Base-by-base conservation (phyloP, 345 rosid species). In the Melaleuca alternifolia region DNA sequence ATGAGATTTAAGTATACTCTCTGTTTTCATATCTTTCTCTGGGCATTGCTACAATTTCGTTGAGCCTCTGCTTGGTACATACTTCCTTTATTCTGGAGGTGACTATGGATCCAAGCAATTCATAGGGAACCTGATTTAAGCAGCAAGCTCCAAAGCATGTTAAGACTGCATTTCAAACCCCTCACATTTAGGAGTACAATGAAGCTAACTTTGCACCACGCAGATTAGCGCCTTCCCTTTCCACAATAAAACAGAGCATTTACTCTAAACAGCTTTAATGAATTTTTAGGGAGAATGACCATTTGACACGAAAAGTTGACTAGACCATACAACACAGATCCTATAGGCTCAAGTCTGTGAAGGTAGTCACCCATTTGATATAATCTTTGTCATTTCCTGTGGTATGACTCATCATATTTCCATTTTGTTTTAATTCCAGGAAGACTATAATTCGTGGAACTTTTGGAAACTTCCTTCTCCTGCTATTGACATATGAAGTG, bases 391-490 rank as follows among this genome's bases (percentile, higher is more conserved):
- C n/a, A 24, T n/a, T 30, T 54, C 84, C 18, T 13, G 12, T 77
- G 30, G 84, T 82, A 46, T 85, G 37, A 54, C 87, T 88, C 50
- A 48, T 89, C 86, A 61, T 30, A 9, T 71, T 41, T 77, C 44
- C 65, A 84, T 86, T 79, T 82, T 56, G 53, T 50, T n/a, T 85
- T 75, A n/a, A 33, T 85, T 84, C 71, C 96, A 97, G 99, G 99
- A 97, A 92, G 98, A 94, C 87, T 97, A 85, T 86, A 97, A 97
- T 89, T 87, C 94, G 11, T 97, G 98, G 98, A 97, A 97, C 91
- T 97, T 75, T 90, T 97, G 99, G 99, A 97, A 88, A 90, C 86
- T 97, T 77, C 97, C 99, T 14, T 92, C 95, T 85, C 96, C 93
- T 65, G 59, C 71, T 26, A 71, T 92, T 51, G 90, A 93, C 84